Evolutionary conservation across 2,329 filamentous ascomycete species (phyloP).

Genomic region (Exophiala sp.): DNA sequence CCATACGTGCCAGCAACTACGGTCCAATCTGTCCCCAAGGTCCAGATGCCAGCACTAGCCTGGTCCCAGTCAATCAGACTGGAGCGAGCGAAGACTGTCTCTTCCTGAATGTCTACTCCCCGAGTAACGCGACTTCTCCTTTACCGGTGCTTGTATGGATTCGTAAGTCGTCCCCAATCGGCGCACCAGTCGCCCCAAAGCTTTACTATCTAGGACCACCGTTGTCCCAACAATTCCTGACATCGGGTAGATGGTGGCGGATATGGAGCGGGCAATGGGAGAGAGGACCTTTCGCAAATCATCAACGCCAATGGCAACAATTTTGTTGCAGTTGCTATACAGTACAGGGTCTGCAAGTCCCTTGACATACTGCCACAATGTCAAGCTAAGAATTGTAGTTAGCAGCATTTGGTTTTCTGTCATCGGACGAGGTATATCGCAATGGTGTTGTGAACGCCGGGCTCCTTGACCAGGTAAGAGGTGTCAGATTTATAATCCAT

Average conservation of each 20-base stretch:
- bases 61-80: slow-evolving; percentile 16
- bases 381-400: slow-evolving; percentile 30
- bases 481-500: neutral
- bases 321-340: slow-evolving; percentile 49
- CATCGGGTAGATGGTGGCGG: slow-evolving; percentile 32
- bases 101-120: slow-evolving; percentile 40
- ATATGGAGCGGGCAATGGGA: slow-evolving; percentile 33
- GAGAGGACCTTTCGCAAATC: slow-evolving; percentile 37
- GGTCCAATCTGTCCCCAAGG: slow-evolving; percentile 36
- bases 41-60: slow-evolving; percentile 21
- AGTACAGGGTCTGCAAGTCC: slow-evolving; percentile 43
- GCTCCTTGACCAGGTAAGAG: slow-evolving; percentile 54
- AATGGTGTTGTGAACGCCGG: slow-evolving; percentile 62
- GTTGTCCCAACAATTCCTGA: too few relatives aligned
- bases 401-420: slow-evolving; percentile 47
- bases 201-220: too few relatives aligned
- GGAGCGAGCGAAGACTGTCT: slow-evolving; percentile 40
- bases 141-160: slow-evolving; percentile 41
- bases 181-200: too few relatives aligned
- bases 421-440: slow-evolving; percentile 52
- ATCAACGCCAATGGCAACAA: slow-evolving; percentile 49
- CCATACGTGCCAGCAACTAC: slow-evolving; percentile 30
- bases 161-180: slow-evolving; percentile 6
- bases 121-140: slow-evolving; percentile 29
- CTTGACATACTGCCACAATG: neutral